Conservation (phyloP, 2,329 filamentous ascomycete species). For the Neonectria faginata region DNA sequence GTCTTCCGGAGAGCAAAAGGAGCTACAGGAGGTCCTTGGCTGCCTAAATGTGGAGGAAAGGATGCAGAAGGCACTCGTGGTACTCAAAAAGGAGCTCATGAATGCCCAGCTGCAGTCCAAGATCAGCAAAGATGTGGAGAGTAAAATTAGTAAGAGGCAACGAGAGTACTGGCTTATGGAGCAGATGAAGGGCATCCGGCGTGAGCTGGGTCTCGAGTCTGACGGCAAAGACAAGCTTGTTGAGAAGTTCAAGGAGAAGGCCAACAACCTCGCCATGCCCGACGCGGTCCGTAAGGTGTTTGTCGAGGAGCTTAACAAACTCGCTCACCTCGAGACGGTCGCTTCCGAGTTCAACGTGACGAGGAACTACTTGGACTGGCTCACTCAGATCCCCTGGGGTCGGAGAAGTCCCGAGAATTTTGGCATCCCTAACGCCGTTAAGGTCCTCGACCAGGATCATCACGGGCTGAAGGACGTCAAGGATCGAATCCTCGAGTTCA, state of each 20-base stretch:
- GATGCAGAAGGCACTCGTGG: slow-evolving; percentile 88
- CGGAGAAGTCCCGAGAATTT: slow-evolving; percentile 97
- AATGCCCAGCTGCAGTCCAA: slow-evolving; percentile 97
- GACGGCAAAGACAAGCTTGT: slow-evolving; percentile 99
- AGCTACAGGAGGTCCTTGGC: slow-evolving; percentile 91
- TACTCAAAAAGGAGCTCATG: slow-evolving; percentile 98
- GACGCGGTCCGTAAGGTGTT: slow-evolving; percentile 97
- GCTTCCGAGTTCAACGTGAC: slow-evolving; percentile 99
- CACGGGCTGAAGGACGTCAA: slow-evolving; percentile 98
- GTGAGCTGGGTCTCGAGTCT: slow-evolving; percentile 95
- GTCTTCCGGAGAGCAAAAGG: slow-evolving; percentile 90
- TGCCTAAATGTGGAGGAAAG: slow-evolving; percentile 92
- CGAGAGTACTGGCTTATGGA: slow-evolving; percentile 99
- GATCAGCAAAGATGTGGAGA: slow-evolving; percentile 97
- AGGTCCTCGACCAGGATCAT: slow-evolving; percentile 94
- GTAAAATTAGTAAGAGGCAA: slow-evolving; percentile 96
- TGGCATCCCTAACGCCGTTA: slow-evolving; percentile 89
- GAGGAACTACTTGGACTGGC: slow-evolving; percentile 97
- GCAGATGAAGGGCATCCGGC: slow-evolving; percentile 98
- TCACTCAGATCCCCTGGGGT: slow-evolving; percentile 98
- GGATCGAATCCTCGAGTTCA: slow-evolving; percentile 97
- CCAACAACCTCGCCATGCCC: slow-evolving; percentile 93
- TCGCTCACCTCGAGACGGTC: slow-evolving; percentile 92
- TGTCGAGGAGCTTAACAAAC: slow-evolving; percentile 97
- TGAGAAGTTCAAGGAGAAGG: slow-evolving; percentile 97